A percentile compares a stretch with the other conserved stretches of the same genome.
These are phyloP conservation scores for Mimosa bimucronata DNA, from an alignment of 306 rosid species.

Conservation along the genomic window DNA sequence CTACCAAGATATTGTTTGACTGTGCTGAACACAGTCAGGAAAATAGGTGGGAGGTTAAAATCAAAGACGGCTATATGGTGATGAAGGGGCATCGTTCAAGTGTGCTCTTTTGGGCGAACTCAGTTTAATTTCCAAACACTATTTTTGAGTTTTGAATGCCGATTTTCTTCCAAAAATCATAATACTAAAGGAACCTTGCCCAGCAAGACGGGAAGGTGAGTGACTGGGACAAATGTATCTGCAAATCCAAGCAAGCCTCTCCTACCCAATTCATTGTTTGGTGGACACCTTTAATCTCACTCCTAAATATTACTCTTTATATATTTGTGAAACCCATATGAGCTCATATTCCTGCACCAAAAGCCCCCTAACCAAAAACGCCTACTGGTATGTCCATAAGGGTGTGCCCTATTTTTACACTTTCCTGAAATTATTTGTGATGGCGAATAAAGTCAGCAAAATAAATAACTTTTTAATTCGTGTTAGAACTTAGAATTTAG, in stretches of 20 bases:
- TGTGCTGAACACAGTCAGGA: conserved; percentile 1
- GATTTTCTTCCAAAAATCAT: conserved; percentile 14
- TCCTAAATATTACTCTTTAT: conserved; percentile 39
- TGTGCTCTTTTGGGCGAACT: neutral
- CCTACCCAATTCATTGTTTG: conserved; percentile 63
- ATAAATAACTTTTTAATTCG: neutral
- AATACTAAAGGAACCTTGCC: conserved; percentile 41
- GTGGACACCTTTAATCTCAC: conserved; percentile 69
- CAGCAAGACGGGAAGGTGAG: conserved; percentile 70
- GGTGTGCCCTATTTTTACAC: neutral
- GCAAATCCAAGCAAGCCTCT: conserved; percentile 69
- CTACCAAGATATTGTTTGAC: neutral
- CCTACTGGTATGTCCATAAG: neutral
- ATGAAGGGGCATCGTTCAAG: neutral
- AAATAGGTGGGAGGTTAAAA: conserved; percentile 36
- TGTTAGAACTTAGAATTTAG: neutral
- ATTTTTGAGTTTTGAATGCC: neutral
- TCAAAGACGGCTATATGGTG: conserved; percentile 9
- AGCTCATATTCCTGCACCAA: neutral
- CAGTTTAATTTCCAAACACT: conserved; percentile 30
- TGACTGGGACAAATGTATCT: conserved; percentile 57
- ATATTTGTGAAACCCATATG: neutral
- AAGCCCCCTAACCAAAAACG: neutral
- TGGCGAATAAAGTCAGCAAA: neutral
- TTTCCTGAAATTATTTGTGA: neutral